Conservation (phyloP, 1,284 basidiomycete species). For the Paramarasmius palmivorus region DNA sequence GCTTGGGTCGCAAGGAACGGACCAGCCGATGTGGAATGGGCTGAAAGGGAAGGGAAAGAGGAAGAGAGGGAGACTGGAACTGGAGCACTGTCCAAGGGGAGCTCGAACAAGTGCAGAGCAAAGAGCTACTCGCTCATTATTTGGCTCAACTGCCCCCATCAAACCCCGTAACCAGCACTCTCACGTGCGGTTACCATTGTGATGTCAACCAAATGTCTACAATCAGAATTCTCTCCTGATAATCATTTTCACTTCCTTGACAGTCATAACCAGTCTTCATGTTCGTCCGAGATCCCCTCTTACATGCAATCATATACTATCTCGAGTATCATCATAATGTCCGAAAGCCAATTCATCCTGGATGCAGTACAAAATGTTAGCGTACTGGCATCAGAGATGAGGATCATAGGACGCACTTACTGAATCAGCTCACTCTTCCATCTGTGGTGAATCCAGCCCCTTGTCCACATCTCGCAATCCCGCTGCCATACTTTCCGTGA, state of each 20-base stretch:
- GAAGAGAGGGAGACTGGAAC: slow-evolving; percentile 18
- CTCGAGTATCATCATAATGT: too few species aligned
- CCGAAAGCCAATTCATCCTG: too few species aligned
- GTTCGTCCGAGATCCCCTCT: too few species aligned
- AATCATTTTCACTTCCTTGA: too few species aligned
- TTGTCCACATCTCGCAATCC: slow-evolving; percentile 10
- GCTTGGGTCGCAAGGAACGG: slow-evolving; percentile 31
- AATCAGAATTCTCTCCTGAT: too few species aligned
- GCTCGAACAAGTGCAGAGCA: slow-evolving; percentile 18
- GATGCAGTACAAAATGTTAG: not conserved
- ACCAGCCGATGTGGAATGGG: slow-evolving; percentile 49
- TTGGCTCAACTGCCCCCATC: too few species aligned
- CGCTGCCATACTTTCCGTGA: slow-evolving; percentile 9
- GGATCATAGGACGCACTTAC: not conserved
- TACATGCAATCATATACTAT: too few species aligned
- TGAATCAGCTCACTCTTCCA: slow-evolving; percentile 5
- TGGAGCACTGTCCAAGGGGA: slow-evolving; percentile 17
- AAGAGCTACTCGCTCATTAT: not conserved
- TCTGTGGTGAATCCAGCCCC: slow-evolving; percentile 1
- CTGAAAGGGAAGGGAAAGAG: slow-evolving; percentile 23
- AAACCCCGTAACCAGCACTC: too few species aligned
- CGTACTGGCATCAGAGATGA: too few species aligned
- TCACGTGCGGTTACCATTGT: too few species aligned
- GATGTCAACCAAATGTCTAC: too few species aligned
- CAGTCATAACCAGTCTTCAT: too few species aligned